Conservation (phyloP, 225 moss, liverwort and hornwort species). For the Polytrichum formosum region DNA sequence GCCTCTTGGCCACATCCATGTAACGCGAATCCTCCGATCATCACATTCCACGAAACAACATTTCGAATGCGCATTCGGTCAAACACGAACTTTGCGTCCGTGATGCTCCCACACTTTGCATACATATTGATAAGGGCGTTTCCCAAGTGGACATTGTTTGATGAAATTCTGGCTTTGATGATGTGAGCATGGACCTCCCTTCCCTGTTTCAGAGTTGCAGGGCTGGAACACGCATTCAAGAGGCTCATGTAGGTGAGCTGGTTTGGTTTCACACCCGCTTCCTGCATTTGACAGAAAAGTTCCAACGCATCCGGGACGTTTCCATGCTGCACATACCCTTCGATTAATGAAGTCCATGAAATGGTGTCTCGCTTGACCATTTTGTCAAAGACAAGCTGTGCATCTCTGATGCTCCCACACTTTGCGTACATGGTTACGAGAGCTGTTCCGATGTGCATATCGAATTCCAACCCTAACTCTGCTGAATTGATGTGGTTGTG, state of each 20-base stretch:
- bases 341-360: background rate
- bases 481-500: background rate
- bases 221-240: conserved; percentile 1
- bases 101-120: conserved; percentile 7
- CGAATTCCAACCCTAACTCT: background rate
- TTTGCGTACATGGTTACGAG: background rate
- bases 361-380: background rate
- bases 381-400: background rate
- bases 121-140: conserved; percentile 9
- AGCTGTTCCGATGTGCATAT: background rate
- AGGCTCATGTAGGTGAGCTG: conserved; percentile 2
- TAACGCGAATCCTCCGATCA: conserved; percentile 5
- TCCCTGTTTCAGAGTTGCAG: conserved; percentile 2
- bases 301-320: background rate
- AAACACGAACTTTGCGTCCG: background rate
- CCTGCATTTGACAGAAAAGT: conserved; percentile 1
- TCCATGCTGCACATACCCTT: background rate
- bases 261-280: background rate
- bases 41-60: background rate
- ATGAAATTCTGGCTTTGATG: background rate
- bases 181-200: conserved; percentile 8
- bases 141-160: background rate
- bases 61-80: background rate
- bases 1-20: conserved; percentile 8
- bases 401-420: background rate